Conservation (phyloP, 352 stramenopile species). For the Pythium sukuiense region DNA sequence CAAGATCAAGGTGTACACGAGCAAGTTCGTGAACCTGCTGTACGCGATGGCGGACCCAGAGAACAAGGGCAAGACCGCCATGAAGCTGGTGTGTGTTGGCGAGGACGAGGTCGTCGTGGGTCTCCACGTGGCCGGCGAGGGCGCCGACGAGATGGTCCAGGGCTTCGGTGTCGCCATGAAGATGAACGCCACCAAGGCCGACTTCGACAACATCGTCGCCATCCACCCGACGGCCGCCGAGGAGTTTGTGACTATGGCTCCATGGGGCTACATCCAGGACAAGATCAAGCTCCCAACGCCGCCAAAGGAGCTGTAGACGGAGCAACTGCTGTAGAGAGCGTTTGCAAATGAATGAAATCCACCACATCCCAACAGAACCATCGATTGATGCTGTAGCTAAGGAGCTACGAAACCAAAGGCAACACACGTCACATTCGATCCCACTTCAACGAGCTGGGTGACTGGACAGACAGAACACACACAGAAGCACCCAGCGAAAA, state of each 20-base stretch:
- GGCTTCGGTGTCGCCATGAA: slow-evolving; percentile 99
- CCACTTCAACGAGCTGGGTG: too few species aligned
- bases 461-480: too few species aligned
- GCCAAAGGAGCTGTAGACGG: slow-evolving; percentile 26
- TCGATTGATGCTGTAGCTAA: too few species aligned
- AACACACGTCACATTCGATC: too few species aligned
- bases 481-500: too few species aligned
- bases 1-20: slow-evolving; percentile 95
- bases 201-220: slow-evolving; percentile 95
- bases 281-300: slow-evolving; percentile 56
- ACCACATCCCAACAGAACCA: too few species aligned
- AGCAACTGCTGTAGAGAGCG: too few species aligned
- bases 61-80: slow-evolving; percentile 92
- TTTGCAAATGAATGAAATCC: too few species aligned
- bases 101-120: slow-evolving; percentile 94
- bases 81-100: slow-evolving; percentile 94
- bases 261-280: slow-evolving; percentile 86
- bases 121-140: slow-evolving; percentile 95
- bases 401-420: too few species aligned
- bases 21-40: slow-evolving; percentile 95
- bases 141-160: slow-evolving; percentile 98
- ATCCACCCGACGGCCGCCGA: slow-evolving; percentile 97
- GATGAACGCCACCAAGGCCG: slow-evolving; percentile 96
- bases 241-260: slow-evolving; percentile 96
- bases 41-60: slow-evolving; percentile 91